A percentile compares a stretch with the other conserved stretches of the same genome.
Evolutionary conservation across 305 asterid genomes (phyloP).

Genomic region (Fraxinus sp.): DNA sequence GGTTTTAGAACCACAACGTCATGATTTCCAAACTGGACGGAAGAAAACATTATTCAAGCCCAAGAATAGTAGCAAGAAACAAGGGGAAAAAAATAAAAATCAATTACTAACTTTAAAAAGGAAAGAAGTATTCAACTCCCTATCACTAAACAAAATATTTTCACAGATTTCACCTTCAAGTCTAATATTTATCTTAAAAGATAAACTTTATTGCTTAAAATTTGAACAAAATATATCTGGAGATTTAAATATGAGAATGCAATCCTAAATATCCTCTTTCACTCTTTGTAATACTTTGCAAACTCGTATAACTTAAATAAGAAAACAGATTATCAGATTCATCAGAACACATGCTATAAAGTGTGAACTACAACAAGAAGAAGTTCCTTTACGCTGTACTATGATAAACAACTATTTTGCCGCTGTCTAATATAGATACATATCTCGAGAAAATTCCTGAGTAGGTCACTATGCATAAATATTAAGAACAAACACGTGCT

Average conservation of each 20-base stretch:
- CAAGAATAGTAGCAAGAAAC: conserved; percentile 10
- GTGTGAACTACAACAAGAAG: conserved; percentile 12
- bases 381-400: conserved; percentile 2
- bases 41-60: conserved; percentile 24
- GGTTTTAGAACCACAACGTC: conserved; percentile 86
- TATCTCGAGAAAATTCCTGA: not conserved
- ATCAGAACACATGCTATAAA: not conserved
- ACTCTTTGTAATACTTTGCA: not conserved
- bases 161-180: conserved; percentile 2
- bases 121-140: conserved; percentile 17
- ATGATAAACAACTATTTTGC: not conserved
- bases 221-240: not conserved
- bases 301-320: not conserved
- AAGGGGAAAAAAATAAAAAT: conserved; percentile 6
- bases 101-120: conserved; percentile 4
- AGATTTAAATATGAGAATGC: conserved; percentile 1
- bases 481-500: not conserved
- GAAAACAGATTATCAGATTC: not conserved
- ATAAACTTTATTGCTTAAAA: not conserved
- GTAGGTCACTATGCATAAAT: not conserved
- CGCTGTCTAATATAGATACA: not conserved
- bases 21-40: conserved; percentile 79
- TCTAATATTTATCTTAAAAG: not conserved
- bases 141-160: conserved; percentile 22
- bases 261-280: not conserved